Base-by-base conservation (phyloP, 2,329 filamentous ascomycete genomes). In the Colletotrichum brevisporum region DNA sequence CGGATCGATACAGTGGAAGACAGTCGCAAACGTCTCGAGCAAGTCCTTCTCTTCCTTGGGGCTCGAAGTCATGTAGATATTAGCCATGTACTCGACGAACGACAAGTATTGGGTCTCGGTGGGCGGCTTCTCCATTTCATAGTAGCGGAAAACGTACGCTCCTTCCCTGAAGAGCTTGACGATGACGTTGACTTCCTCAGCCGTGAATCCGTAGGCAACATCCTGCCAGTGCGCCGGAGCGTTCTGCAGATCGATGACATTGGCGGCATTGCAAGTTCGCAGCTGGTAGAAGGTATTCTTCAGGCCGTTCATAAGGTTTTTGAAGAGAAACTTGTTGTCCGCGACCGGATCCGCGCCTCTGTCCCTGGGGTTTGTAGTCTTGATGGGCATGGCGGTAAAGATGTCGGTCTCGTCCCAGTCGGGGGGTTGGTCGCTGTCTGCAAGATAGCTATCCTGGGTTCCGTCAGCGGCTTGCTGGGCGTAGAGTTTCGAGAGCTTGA, bases 401-500 rank as follows among this genome's bases (percentile, higher is more conserved):
- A 99, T 98, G 79, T 99, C 97, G 48, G 96, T 95, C 80, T 98
- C 95, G 75, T 99, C 97, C 94, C 96, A 99, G 71, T 97, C 94
- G 0, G 96, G 96, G 5, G 90, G 90, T 36, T 89, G 84, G 39
- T 95, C 90, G 77, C 92, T 91, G 63, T 97, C 93, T 1, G 94
- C 93, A 62, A 97, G 88, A 74, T 95, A 97, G 54, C 92, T 92
- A 73, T 98, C 96, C 0, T 88, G 83, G 0, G 85, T 78, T 39
- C 81, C 81, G 10, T 87, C 86, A 2, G 90, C 87, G 71, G 92
- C 90, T 67, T 94, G 91, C 72, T 92, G 89, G 15, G 87, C 88
- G 76, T 93, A 93, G 55, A 91, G 87, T 75, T 92, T 93, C 13
- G 94, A 97, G 5, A 97, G 86, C 82, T 98, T 99, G 53, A 97